A percentile compares a stretch with the other conserved stretches of the same genome.
Evolutionary conservation across 2,329 filamentous ascomycete genomes (phyloP).

Genomic region (Xenoacremonium recifei): DNA sequence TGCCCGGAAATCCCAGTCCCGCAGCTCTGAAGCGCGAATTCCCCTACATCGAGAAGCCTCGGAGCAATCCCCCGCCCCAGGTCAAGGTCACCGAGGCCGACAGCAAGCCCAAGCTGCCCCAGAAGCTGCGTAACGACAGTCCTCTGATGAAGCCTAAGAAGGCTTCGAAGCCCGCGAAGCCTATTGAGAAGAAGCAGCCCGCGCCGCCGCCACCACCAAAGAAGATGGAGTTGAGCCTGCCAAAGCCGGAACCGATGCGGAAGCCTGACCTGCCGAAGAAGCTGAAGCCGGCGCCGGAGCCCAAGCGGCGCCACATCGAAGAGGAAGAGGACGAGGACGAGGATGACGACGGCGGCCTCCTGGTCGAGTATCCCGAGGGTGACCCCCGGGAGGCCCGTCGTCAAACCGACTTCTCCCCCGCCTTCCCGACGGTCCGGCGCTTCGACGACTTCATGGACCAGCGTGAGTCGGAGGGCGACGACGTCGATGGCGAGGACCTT

Average conservation of each 20-base stretch:
- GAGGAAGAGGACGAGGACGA: slow-evolving; percentile 52
- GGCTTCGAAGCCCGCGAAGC: slow-evolving; percentile 21
- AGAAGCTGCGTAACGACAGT: slow-evolving; percentile 15
- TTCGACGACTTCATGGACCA: slow-evolving; percentile 55
- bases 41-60: slow-evolving; percentile 54
- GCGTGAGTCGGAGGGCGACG: slow-evolving; percentile 45
- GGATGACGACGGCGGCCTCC: slow-evolving; percentile 56
- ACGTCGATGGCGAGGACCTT: slow-evolving; percentile 46
- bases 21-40: slow-evolving; percentile 65
- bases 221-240: slow-evolving; percentile 35
- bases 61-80: slow-evolving; percentile 8
- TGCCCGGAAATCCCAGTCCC: slow-evolving; percentile 63
- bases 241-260: slow-evolving; percentile 25
- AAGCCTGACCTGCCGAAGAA: no score
- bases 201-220: slow-evolving; percentile 31
- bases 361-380: slow-evolving; percentile 59
- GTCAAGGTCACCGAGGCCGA: slow-evolving; percentile 19
- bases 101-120: slow-evolving; percentile 3
- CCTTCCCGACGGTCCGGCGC: slow-evolving; percentile 45
- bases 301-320: slow-evolving; percentile 29
- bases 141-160: slow-evolving; percentile 3
- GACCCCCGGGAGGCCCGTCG: slow-evolving; percentile 31
- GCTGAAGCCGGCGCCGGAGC: slow-evolving; percentile 18
- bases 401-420: slow-evolving; percentile 46
- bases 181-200: slow-evolving; percentile 27